These are phyloP conservation scores for Bisporella sp. DNA, from an alignment of 2,329 filamentous ascomycete genomes.

Conservation along the genomic window DNA sequence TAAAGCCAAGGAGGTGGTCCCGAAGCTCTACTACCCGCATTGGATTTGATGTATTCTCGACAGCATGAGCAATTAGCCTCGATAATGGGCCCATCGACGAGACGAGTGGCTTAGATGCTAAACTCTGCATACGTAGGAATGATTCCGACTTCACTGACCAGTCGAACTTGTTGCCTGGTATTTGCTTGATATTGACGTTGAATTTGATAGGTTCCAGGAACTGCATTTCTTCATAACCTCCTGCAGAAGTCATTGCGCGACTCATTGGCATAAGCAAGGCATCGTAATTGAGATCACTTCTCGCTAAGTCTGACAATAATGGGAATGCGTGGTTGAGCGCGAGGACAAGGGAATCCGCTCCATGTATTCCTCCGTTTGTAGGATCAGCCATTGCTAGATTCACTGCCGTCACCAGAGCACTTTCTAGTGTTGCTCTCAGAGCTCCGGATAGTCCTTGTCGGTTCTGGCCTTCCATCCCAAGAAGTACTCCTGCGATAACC, in stretches of 20 bases:
- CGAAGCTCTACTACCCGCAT: slow-evolving; percentile 33
- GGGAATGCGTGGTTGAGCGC: slow-evolving; percentile 59
- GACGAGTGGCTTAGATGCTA: slow-evolving; percentile 50
- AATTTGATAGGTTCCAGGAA: slow-evolving; percentile 57
- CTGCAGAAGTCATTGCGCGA: slow-evolving; percentile 48
- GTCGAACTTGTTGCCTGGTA: slow-evolving; percentile 43
- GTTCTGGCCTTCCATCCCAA: slow-evolving; percentile 51
- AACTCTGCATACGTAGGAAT: slow-evolving; percentile 47
- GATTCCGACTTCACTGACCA: slow-evolving; percentile 53
- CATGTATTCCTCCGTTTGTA: slow-evolving; percentile 40
- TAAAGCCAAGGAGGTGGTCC: slow-evolving; percentile 46
- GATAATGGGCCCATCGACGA: slow-evolving; percentile 56
- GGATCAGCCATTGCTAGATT: slow-evolving; percentile 53
- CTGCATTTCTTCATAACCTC: slow-evolving; percentile 57
- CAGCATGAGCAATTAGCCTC: slow-evolving; percentile 52
- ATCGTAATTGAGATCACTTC: slow-evolving; percentile 49
- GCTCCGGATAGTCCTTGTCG: slow-evolving; percentile 45
- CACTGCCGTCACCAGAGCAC: slow-evolving; percentile 51
- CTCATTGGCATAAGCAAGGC: slow-evolving; percentile 50
- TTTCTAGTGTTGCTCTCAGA: slow-evolving; percentile 50
- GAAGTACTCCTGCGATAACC: slow-evolving; percentile 54
- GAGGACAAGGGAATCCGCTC: slow-evolving; percentile 45
- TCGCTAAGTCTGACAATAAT: slow-evolving; percentile 45
- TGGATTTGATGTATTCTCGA: slow-evolving; percentile 47
- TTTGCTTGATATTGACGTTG: slow-evolving; percentile 43